Percentiles rank a stretch among this genome's conserved stretches.
Conservation (phyloP, 306 rosid genomes). For the Prosopis cineraria region DNA sequence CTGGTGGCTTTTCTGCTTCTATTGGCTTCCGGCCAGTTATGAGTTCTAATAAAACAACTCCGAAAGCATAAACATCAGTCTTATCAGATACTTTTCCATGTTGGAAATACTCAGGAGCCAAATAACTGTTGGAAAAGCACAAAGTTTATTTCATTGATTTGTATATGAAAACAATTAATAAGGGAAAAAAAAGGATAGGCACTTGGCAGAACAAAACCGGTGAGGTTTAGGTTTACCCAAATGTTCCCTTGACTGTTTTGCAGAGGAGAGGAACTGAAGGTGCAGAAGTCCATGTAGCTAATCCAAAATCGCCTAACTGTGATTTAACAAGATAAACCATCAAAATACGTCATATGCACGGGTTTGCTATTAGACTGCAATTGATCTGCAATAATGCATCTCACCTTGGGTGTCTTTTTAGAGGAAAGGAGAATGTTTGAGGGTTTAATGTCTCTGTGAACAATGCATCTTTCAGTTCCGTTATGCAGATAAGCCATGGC, state of each 20-base stretch:
- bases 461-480: constrained; percentile 96
- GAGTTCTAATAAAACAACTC: constrained; percentile 91
- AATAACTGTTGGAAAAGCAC: constrained; percentile 52
- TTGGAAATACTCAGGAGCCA: constrained; percentile 98
- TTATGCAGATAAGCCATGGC: constrained; percentile 80
- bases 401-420: constrained; percentile 78
- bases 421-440: constrained; percentile 96
- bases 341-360: constrained; percentile 7
- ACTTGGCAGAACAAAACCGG: constrained; percentile 22
- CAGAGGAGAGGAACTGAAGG: constrained; percentile 97
- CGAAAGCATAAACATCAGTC: constrained; percentile 94
- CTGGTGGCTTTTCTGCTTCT: constrained; percentile 68
- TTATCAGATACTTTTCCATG: constrained; percentile 96
- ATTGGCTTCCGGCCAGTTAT: constrained; percentile 93
- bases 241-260: constrained; percentile 98
- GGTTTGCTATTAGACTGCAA: background rate
- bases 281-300: constrained; percentile 98
- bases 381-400: constrained; percentile 27
- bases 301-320: constrained; percentile 92
- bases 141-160: constrained; percentile 14
- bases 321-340: constrained; percentile 33
- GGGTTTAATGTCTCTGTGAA: constrained; percentile 93
- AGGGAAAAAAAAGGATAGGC: background rate
- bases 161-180: constrained; percentile 2
- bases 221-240: constrained; percentile 64